Evolutionary conservation across 2,329 filamentous ascomycete genomes (phyloP), one percentile per base, ranked within the genome.

Genomic region (Epichloe festucae): DNA sequence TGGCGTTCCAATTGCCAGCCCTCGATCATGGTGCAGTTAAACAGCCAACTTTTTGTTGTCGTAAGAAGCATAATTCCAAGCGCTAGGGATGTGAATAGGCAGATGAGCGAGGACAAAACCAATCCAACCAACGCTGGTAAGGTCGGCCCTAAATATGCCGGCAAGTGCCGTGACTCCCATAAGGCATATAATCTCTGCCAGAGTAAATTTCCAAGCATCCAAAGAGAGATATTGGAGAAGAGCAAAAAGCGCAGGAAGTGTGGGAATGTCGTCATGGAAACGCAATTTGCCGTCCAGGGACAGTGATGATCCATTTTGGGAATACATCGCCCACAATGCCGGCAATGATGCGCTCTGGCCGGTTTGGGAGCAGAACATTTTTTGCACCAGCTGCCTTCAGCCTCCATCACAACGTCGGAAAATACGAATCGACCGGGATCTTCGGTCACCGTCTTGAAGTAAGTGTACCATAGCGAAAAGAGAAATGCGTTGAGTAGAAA

Each of bases 301-400:
- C 87, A 93, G 70, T 94, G 87, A 68, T 89, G 85, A 69, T 90
- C 86, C 86, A 90, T 90, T 67, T 81, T 85, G 39, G 85, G 84
- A 47, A 89, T 78, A 66, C 86, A 89, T 59, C 83, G 79, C 56
- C 73, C 73, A 69, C 87, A 94, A 58, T 79, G 78, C 56, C 82
- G 83, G 70, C 88, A 94, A 72, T 94, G 88, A 72, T 93, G 88
- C 1, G 87, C 80, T 56, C 88, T 74, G 1, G 84, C 81, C 2
- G 88, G 87, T 62, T 93, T 93, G 12, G 80, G 80, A 36, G 79
- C 77, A 46, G 78, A 71, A 66, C 88, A 94, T 65, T 87, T 89
- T 57, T 77, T 78, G 70, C 88, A 94, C 85, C 85, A 91, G 49
- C 76, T 57, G 17, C 59, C 59, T 17, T 67, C 61, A 11, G 62